These are phyloP conservation scores for Solanum stenotomum DNA, from an alignment of 257 asterid species.

Conservation along the genomic window DNA sequence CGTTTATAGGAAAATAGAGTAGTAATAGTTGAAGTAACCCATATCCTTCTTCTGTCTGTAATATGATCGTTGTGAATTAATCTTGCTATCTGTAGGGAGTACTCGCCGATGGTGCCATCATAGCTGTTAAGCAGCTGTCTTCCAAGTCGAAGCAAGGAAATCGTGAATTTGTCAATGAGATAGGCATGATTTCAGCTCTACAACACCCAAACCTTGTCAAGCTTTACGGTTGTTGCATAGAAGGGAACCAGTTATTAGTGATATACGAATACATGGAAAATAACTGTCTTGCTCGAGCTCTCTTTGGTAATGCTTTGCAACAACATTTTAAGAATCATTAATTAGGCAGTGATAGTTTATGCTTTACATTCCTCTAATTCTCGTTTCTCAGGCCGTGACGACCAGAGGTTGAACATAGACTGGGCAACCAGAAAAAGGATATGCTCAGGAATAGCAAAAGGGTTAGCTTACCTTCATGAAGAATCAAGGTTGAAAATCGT, in stretches of 20 bases:
- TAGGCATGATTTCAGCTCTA: constrained; percentile 43
- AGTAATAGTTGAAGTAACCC: not conserved
- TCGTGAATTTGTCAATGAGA: constrained; percentile 35
- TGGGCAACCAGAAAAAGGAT: constrained; percentile 32
- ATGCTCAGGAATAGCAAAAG: constrained; percentile 33
- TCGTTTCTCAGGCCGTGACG: constrained; percentile 9
- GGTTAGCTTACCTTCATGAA: constrained; percentile 37
- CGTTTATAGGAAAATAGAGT: not conserved
- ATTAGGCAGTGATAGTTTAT: not conserved
- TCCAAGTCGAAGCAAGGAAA: constrained; percentile 43
- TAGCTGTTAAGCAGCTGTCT: constrained; percentile 39
- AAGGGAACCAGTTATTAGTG: constrained; percentile 37
- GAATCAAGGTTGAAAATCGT: constrained; percentile 39
- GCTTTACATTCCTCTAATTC: not conserved
- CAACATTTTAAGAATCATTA: not conserved
- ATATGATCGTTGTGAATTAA: not conserved
- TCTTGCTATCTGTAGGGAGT: constrained; percentile 15
- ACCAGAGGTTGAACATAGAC: constrained; percentile 24
- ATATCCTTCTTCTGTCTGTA: not conserved
- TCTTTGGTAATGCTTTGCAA: constrained; percentile 20
- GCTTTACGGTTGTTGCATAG: constrained; percentile 42
- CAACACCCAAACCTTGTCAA: constrained; percentile 41
- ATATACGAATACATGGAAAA: constrained; percentile 41
- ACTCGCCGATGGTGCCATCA: constrained; percentile 24
- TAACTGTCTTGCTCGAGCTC: constrained; percentile 37